Evolutionary conservation across 2,329 filamentous ascomycete genomes (phyloP).

Genomic region (Raffaelea deltoideospora): DNA sequence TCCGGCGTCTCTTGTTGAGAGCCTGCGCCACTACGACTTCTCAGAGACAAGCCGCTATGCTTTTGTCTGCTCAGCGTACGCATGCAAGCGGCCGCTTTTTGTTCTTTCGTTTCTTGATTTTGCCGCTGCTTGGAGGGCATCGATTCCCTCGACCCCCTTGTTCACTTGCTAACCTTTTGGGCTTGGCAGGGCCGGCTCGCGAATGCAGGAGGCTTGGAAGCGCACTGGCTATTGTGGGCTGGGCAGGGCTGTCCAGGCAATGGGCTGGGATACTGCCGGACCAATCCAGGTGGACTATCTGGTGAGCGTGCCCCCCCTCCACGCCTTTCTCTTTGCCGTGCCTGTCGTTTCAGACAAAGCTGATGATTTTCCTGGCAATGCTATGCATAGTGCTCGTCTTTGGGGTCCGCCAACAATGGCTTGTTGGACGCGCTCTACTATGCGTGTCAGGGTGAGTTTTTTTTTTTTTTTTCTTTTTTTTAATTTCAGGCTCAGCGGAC

Average conservation of each 20-base stretch:
- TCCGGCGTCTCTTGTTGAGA: slow-evolving; percentile 47
- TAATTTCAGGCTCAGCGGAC: too few relatives aligned
- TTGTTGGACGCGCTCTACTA: slow-evolving; percentile 45
- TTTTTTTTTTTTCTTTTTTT: neutral
- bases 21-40: slow-evolving; percentile 71
- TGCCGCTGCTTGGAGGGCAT: neutral
- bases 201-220: slow-evolving; percentile 28
- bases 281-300: slow-evolving; percentile 59
- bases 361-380: neutral
- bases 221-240: slow-evolving; percentile 58
- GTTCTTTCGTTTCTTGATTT: too few relatives aligned
- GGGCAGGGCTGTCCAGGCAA: slow-evolving; percentile 44
- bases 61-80: slow-evolving; percentile 77
- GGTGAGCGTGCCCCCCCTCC: too few relatives aligned
- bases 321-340: too few relatives aligned
- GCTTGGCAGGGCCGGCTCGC: slow-evolving; percentile 36
- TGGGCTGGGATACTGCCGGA: slow-evolving; percentile 42
- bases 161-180: slow-evolving; percentile 12
- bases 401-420: slow-evolving; percentile 58
- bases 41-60: slow-evolving; percentile 52
- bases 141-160: too few relatives aligned
- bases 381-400: slow-evolving; percentile 53
- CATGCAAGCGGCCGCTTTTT: too few relatives aligned
- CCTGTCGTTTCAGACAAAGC: neutral
- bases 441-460: slow-evolving; percentile 34